A percentile compares a stretch with the other conserved stretches of the same genome.
Conservation (phyloP, 441 rosid species). For the Viola pubescens region DNA sequence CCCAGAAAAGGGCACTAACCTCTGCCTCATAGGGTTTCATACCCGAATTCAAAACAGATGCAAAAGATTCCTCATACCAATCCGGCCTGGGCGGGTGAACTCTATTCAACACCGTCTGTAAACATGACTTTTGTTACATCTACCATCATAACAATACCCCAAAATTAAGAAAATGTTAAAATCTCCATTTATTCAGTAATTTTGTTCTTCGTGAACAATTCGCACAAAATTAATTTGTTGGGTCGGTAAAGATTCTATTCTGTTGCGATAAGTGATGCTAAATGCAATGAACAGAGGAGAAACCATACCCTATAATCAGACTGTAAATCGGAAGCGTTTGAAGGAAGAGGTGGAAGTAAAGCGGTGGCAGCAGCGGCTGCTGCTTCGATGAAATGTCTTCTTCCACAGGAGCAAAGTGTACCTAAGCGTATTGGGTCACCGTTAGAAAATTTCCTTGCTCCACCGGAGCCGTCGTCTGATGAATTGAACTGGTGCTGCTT, state of each 20-base stretch:
- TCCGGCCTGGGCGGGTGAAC: slow-evolving; percentile 67
- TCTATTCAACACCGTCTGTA: slow-evolving; percentile 39
- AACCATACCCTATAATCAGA: slow-evolving; percentile 31
- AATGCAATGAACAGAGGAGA: not conserved
- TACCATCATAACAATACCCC: too few species aligned
- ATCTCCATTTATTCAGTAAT: not conserved
- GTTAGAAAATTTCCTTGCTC: not conserved
- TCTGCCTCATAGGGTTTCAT: slow-evolving; percentile 65
- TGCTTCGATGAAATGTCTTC: slow-evolving; percentile 42
- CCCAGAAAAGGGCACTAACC: slow-evolving; percentile 26
- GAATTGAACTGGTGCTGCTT: not conserved
- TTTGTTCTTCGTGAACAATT: not conserved
- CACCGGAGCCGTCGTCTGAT: not conserved
- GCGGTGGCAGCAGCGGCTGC: slow-evolving; percentile 28
- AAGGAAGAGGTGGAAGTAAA: slow-evolving; percentile 27
- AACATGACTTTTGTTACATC: not conserved
- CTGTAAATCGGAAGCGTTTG: slow-evolving; percentile 25
- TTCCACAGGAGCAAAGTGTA: slow-evolving; percentile 35
- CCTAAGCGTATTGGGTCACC: not conserved
- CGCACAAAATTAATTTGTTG: not conserved
- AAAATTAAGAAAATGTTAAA: too few species aligned
- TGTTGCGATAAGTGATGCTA: not conserved
- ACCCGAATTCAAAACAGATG: slow-evolving; percentile 33
- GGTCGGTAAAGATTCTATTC: not conserved
- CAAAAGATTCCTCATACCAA: slow-evolving; percentile 82